phyloP scores from a whole-genome alignment of 1,284 basidiomycete species.

The Puccinia hordei region DNA sequence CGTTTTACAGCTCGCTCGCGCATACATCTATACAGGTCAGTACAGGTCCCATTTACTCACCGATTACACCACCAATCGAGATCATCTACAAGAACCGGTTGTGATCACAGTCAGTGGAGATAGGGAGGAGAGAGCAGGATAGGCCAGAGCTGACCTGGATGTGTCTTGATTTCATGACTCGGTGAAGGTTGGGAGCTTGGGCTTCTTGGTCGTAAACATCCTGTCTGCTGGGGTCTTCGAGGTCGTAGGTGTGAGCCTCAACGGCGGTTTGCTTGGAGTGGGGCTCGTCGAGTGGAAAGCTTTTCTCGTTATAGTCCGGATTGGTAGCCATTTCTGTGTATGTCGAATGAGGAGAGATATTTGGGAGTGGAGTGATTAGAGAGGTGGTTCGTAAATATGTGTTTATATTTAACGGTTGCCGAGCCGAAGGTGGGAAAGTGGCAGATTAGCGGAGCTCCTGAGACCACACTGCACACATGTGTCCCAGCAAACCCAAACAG shows the following conservation, averaged over 20 bases:
- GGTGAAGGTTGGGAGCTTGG: slow-evolving; percentile 6
- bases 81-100: slow-evolving; percentile 38
- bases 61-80: slow-evolving; percentile 46
- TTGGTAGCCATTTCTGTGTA: not conserved
- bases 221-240: not conserved
- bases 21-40: no score
- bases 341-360: no score
- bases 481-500: no score
- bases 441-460: no score
- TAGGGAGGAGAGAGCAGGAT: not conserved
- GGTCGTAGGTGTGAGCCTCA: slow-evolving; percentile 9
- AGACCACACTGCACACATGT: no score
- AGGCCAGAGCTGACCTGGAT: slow-evolving; percentile 31
- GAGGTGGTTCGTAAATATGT: no score
- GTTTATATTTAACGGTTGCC: no score
- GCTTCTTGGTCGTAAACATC: not conserved
- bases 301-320: not conserved
- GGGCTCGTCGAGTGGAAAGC: not conserved
- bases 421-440: no score
- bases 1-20: no score
- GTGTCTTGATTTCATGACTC: slow-evolving; percentile 29
- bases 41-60: no score
- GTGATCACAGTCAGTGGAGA: not conserved
- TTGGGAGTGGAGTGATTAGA: no score
- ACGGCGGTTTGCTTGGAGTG: not conserved